phyloP scores from a whole-genome alignment of 306 rosid genomes.

The Bauhinia variegata region DNA sequence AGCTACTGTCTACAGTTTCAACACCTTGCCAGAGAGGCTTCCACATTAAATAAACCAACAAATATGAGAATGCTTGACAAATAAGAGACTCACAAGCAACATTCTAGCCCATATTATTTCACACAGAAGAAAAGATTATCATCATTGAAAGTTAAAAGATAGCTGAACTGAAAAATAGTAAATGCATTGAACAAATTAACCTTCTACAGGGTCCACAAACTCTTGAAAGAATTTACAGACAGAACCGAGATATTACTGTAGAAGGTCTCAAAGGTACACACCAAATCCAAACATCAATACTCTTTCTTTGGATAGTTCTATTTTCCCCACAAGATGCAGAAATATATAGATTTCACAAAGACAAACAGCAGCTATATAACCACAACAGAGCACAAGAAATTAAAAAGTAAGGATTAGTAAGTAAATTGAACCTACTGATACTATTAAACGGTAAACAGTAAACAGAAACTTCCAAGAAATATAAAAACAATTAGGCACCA shows the following conservation, averaged over 20 bases:
- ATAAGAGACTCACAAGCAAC: background rate
- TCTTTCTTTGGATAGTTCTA: background rate
- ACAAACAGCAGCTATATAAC: background rate
- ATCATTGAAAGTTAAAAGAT: conserved; percentile 10
- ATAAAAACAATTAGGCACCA: no score
- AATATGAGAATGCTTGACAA: conserved; percentile 4
- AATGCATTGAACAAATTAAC: background rate
- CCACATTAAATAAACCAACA: no score
- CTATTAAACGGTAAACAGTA: background rate
- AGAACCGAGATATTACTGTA: background rate
- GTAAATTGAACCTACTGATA: background rate
- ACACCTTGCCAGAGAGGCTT: no score
- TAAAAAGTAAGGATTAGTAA: background rate
- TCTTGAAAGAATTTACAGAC: background rate
- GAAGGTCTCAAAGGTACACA: background rate
- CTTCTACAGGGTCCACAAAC: background rate
- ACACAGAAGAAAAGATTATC: background rate
- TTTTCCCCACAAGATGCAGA: background rate
- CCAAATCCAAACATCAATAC: background rate
- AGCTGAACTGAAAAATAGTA: background rate
- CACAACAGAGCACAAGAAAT: background rate
- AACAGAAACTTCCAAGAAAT: background rate
- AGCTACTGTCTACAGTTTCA: no score
- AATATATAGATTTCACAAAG: background rate
- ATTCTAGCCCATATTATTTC: conserved; percentile 4